Evolutionary conservation across 108 stramenopile species (phyloP).

Genomic region (Pseudonitzschia delicatissima): DNA sequence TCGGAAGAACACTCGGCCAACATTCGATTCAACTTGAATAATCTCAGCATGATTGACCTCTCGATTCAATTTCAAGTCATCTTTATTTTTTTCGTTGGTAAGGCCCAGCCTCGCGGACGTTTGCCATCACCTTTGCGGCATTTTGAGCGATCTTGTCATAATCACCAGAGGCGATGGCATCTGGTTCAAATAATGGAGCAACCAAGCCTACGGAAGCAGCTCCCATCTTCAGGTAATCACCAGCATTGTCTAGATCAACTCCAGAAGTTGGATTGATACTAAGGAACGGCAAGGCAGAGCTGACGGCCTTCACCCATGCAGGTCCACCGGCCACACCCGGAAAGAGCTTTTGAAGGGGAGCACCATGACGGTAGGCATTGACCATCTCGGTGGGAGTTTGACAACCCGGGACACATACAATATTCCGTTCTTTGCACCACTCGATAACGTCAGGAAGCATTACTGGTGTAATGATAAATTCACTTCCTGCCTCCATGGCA

Average conservation of each 20-base stretch:
- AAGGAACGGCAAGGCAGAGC: conserved; percentile 69
- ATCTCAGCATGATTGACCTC: no score
- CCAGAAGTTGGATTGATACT: conserved; percentile 84
- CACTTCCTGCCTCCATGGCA: conserved; percentile 77
- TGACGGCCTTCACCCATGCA: conserved; percentile 83
- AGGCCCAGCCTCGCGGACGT: conserved; percentile 69
- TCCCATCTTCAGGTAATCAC: conserved; percentile 66
- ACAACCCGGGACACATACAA: conserved; percentile 82
- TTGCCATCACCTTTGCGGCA: conserved; percentile 77
- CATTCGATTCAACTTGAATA: no score
- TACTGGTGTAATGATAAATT: conserved; percentile 84
- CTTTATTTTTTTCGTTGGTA: conserved; percentile 73
- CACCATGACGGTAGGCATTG: conserved; percentile 71
- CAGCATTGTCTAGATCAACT: conserved; percentile 83
- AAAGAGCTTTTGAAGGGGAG: conserved; percentile 85
- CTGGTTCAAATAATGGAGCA: conserved; percentile 80
- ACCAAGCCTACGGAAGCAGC: conserved; percentile 82
- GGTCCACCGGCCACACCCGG: conserved; percentile 85
- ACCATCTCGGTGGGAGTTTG: conserved; percentile 83
- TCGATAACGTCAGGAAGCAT: conserved; percentile 83
- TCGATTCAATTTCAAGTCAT: no score
- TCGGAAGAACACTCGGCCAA: no score
- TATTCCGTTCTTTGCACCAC: conserved; percentile 74
- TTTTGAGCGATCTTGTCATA: conserved; percentile 81
- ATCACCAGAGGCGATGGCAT: conserved; percentile 63